Conservation (phyloP, 2,329 filamentous ascomycete species). For the Zymoseptoria passerinii region DNA sequence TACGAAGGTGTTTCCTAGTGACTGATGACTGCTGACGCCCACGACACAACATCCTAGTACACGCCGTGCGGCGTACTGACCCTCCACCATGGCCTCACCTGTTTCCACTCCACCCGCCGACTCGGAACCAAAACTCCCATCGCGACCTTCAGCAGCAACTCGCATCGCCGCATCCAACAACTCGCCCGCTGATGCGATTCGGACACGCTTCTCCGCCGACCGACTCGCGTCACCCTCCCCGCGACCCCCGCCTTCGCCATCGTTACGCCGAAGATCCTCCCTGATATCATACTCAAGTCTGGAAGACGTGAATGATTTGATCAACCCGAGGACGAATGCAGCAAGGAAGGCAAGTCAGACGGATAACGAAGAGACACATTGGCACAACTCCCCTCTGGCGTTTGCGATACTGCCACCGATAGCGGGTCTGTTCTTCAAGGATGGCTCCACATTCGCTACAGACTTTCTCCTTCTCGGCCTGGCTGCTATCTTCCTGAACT, state of each 20-base stretch:
- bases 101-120: neutral
- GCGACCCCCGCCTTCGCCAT: slow-evolving; percentile 16
- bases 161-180: neutral
- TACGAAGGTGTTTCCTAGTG: neutral
- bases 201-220: slow-evolving; percentile 10
- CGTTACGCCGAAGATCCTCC: slow-evolving; percentile 59
- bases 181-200: neutral
- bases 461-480: slow-evolving; percentile 74
- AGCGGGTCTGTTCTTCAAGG: slow-evolving; percentile 75
- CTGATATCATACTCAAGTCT: slow-evolving; percentile 69
- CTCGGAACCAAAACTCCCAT: neutral
- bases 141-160: neutral
- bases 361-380: slow-evolving; percentile 53
- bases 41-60: neutral
- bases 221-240: slow-evolving; percentile 17
- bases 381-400: slow-evolving; percentile 72
- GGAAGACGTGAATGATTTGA: slow-evolving; percentile 63
- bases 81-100: neutral
- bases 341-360: slow-evolving; percentile 29
- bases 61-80: neutral
- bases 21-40: neutral
- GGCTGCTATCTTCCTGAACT: slow-evolving; percentile 80
- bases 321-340: slow-evolving; percentile 40
- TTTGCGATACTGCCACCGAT: slow-evolving; percentile 79
- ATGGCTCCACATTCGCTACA: slow-evolving; percentile 74